Evolutionary conservation across 441 rosid genomes (phyloP), one percentile per base, ranked within the genome.

Genomic region (Gossypium davidsonii): DNA sequence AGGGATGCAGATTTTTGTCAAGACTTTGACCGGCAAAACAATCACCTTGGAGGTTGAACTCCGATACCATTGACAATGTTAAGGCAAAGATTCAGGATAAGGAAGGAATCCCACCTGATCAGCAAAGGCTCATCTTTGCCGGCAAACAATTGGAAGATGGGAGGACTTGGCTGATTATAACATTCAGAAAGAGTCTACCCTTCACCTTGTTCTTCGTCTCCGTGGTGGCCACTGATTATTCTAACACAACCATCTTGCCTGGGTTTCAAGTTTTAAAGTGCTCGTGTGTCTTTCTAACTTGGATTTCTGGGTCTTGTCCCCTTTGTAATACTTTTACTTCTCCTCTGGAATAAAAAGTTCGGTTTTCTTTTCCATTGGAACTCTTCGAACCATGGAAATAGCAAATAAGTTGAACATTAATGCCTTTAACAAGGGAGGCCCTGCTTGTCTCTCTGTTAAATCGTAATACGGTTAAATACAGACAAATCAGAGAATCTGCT

Each of bases 181-280:
- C 44, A 79, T 79, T 25, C 82, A 73, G 68, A 76, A 76, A 66
- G 82, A 79, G 53, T 79, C 82, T 1, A 79, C 79, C 55, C 82
- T 75, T 53, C 78, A 75, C 69, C 69, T 75, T 48, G 73, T 75
- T 15, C 78, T 75, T 10, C 68, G 73, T 59, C 78, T 74, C n/a
- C 77, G 58, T 15, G 72, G 72, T 6, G 72, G 71, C 4, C 68
- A 64, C 52, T 64, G 17, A 64, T 18, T 18, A 4, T 39, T 18
- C 17, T 39, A 1, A 15, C 4, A 0, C 17, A 20, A 34, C 39
- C 39, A 6, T 6, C 39, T 34, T 34, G 39, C 39, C 39, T 34
- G 5, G 39, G 39, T 6, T 34, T 34, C 39, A 34, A 34, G 39
- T 34, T 34, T 6, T 34, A 34, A 34, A 34, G 10, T 42, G 53